phyloP scores from a whole-genome alignment of 805 yeast species.

The Sungouiozyma intestinalis region DNA sequence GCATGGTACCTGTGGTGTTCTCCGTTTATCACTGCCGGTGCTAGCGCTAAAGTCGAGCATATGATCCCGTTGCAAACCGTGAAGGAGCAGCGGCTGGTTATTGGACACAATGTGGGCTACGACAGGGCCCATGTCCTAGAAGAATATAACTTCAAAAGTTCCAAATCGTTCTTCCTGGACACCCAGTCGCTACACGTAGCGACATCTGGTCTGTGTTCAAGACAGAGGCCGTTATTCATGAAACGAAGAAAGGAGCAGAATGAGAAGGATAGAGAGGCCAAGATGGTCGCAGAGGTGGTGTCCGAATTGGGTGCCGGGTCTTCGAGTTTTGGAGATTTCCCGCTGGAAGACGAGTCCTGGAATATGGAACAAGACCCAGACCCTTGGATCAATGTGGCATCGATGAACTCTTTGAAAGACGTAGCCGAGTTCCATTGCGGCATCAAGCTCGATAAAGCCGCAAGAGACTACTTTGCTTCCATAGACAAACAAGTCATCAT shows the following conservation, averaged over 20 bases:
- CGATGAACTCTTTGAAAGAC: constrained; percentile 69
- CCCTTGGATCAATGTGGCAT: constrained; percentile 77
- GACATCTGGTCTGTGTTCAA: constrained; percentile 82
- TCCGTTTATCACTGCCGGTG: constrained; percentile 43
- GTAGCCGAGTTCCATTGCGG: constrained; percentile 75
- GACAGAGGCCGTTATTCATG: constrained; percentile 74
- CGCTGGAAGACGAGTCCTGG: constrained; percentile 14
- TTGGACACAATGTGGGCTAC: constrained; percentile 87
- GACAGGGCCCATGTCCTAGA: constrained; percentile 82
- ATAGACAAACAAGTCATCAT: constrained; percentile 43
- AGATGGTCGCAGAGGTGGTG: constrained; percentile 8
- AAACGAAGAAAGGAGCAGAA: constrained; percentile 36
- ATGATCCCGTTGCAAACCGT: constrained; percentile 64
- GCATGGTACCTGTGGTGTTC: constrained; percentile 97
- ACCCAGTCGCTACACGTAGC: constrained; percentile 92
- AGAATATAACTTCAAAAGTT: constrained; percentile 59
- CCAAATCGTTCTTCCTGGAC: constrained; percentile 75
- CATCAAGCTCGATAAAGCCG: constrained; percentile 51
- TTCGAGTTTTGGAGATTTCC: constrained; percentile 2
- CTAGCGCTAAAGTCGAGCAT: constrained; percentile 37
- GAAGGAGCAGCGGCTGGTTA: constrained; percentile 42
- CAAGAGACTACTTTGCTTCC: constrained; percentile 54
- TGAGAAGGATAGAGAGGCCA: constrained; percentile 4
- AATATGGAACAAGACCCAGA: constrained; percentile 38
- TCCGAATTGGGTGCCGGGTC: no score